Evolutionary conservation across 768 basidiomycete species (phyloP), one percentile per base, ranked within the genome.

Genomic region (Fomitopsis serialis): DNA sequence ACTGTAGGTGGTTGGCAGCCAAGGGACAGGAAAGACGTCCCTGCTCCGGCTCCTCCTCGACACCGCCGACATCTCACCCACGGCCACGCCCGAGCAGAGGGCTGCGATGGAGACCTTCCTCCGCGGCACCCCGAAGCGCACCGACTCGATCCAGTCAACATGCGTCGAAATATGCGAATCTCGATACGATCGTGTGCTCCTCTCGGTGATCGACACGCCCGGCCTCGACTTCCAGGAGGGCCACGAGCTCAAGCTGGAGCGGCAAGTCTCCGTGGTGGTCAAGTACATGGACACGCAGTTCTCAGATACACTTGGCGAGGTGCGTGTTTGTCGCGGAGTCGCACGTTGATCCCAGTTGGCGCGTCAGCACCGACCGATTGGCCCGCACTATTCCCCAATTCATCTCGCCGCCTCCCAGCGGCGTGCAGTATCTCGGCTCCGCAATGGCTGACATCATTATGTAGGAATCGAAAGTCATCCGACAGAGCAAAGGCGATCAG

Each of bases 271-370:
- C 34, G 61, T 69, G 11, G 71, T 94, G 32, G 77, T 92, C 63
- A 89, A 83, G 66, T 89, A 91, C 58, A 70, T 93, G 7, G 92
- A 93, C 58, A 72, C 79, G 3, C 88, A 87, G 62, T 93, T 85
- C 66, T 86, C 87, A 12, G 89, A 92, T 60, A 92, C 91, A 0
- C 84, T 94, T 84, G 88, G 77, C 63, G 91, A 93, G 75, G 91
- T 89, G 55, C 57, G 78, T 67, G 37, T 40, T 40, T 15, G 7
- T 40, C 37, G 37, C 19, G 37, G 15, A 9, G 4, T 42, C 21
- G n/a, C 44, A 45, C 24, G 44, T 21, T 10, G 19, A 9, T 43
- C 42, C 42, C 15, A 35, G 15, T 15, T 9, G 34, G 9, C 9
- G 15, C n/a, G n/a, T n/a, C n/a, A 35, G 11, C 12, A 29, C 25